A percentile compares a stretch with the other conserved stretches of the same genome.
phyloP scores from a whole-genome alignment of 164 flowering plant genomes.

The Magnolia kwangsiensis region DNA sequence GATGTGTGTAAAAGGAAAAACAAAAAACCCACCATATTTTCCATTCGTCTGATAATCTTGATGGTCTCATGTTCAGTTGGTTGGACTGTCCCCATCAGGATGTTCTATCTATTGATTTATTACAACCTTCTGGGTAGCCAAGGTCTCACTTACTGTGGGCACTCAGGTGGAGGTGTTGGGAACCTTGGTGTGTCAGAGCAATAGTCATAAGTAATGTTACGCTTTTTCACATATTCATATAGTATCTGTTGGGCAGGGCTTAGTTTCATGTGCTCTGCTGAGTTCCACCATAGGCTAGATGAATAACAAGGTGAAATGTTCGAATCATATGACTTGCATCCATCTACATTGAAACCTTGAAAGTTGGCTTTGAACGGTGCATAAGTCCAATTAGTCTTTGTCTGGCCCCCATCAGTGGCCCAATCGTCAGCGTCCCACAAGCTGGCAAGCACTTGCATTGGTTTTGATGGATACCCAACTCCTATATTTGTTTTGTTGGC shows the following conservation, averaged over 20 bases:
- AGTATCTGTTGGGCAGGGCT: conserved; percentile 13
- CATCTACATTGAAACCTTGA: conserved; percentile 39
- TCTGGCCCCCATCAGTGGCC: conserved; percentile 68
- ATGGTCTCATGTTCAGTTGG: no score
- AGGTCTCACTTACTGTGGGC: conserved; percentile 14
- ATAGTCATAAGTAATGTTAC: conserved; percentile 54
- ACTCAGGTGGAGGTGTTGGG: conserved; percentile 43
- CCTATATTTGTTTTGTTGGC: conserved; percentile 45
- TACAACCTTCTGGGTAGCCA: no score
- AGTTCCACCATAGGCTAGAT: conserved; percentile 49
- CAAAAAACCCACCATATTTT: no score
- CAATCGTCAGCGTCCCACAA: conserved; percentile 67
- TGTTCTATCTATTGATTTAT: no score
- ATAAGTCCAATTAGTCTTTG: conserved; percentile 44
- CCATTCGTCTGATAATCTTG: no score
- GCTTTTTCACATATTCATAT: conserved; percentile 24
- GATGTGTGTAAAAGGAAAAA: no score
- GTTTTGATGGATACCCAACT: conserved; percentile 43
- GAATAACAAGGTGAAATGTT: conserved; percentile 15
- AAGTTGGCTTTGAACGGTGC: conserved; percentile 60
- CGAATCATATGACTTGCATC: conserved; percentile 26
- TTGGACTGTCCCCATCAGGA: no score
- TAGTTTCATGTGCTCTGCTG: conserved; percentile 26
- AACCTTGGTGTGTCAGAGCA: conserved; percentile 41
- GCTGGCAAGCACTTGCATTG: conserved; percentile 54